These are phyloP conservation scores for Hydrangea macrophylla DNA, from an alignment of 148 eudicot genomes.

Conservation along the genomic window DNA sequence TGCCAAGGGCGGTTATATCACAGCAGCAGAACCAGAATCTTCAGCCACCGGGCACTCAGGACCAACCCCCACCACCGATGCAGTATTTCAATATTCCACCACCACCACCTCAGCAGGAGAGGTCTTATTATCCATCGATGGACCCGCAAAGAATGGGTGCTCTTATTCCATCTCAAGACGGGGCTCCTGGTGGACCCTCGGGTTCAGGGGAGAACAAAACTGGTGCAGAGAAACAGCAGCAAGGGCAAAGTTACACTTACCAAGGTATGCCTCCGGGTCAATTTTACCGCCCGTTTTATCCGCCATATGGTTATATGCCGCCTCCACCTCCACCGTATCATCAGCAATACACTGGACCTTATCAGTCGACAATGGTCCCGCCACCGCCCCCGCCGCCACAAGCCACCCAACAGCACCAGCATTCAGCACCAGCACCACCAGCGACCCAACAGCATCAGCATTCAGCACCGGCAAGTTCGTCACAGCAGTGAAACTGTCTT, in stretches of 20 bases:
- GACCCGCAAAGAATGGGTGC: conserved; percentile 99
- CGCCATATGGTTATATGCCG: conserved; percentile 67
- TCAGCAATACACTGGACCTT: conserved; percentile 66
- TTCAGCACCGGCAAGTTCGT: too few species aligned
- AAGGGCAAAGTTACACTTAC: conserved; percentile 40
- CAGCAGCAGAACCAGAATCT: conserved; percentile 72
- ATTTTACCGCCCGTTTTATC: conserved; percentile 65
- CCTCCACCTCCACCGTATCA: conserved; percentile 49
- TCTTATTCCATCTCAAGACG: conserved; percentile 62
- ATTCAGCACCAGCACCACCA: conserved; percentile 16
- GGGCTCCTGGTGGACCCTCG: conserved; percentile 43
- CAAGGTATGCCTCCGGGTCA: conserved; percentile 59
- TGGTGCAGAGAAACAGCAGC: conserved; percentile 46
- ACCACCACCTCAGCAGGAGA: conserved; percentile 64
- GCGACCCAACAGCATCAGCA: too few species aligned
- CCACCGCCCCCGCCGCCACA: conserved; percentile 35
- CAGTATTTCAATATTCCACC: conserved; percentile 81
- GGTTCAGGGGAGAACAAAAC: conserved; percentile 47
- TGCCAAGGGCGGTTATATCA: conserved; percentile 88
- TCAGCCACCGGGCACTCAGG: conserved; percentile 68
- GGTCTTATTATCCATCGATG: conserved; percentile 86
- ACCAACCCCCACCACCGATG: conserved; percentile 57
- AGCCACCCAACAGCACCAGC: conserved; percentile 33
- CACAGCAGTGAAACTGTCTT: conserved; percentile 9
- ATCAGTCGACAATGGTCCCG: conserved; percentile 31